Base-by-base conservation (phyloP, 441 rosid genomes). In the Populus tomentosa region DNA sequence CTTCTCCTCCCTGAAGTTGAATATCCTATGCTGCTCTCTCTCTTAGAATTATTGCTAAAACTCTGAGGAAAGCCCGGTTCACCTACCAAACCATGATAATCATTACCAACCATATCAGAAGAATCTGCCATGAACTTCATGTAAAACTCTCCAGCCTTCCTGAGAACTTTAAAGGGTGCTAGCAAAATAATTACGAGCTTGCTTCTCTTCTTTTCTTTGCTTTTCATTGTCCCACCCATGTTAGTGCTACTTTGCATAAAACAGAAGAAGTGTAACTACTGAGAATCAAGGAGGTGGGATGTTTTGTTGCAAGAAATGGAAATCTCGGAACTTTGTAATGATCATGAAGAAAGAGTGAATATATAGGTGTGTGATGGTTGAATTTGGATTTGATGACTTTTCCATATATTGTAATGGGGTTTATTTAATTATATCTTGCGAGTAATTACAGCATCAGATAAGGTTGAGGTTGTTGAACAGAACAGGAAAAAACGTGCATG, bases 141-240 rank as follows among this genome's bases (percentile, higher is more conserved):
- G 75, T 62, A 73, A 20, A 73, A 61, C 13, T 73, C 21, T 35
- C n/a, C 36, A 10, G 53, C 75, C 14, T 73, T 61, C 5, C 75
- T 10, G 10, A 73, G 53, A 62, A 73, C 36, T 21, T 21, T 73
- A 73, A 73, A 33, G 75, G 75, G 75, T 32, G 32, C 67, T 21
- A 62, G 24, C 11, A 73, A 32, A n/a, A 73, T 59, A 33, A 10
- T 46, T 6, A 73, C 13, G 20, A 73, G 3, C 33, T 63, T 62
- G 69, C 36, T 23, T 33, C 24, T 8, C 69, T 63, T 21, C 18
- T 36, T n/a, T 32, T 18, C 42, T 72, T 72, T 61, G 50, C 67
- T 28, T 36, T 23, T 53, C 75, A 28, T 32, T 30, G 2, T 72
- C 16, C 28, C 59, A 32, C 70, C 70, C n/a, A 32, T 14, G 18